Percentiles rank a stretch among this genome's conserved stretches.
phyloP scores from a whole-genome alignment of 176 grass and related monocot genomes.

The Eragrostis curvula region DNA sequence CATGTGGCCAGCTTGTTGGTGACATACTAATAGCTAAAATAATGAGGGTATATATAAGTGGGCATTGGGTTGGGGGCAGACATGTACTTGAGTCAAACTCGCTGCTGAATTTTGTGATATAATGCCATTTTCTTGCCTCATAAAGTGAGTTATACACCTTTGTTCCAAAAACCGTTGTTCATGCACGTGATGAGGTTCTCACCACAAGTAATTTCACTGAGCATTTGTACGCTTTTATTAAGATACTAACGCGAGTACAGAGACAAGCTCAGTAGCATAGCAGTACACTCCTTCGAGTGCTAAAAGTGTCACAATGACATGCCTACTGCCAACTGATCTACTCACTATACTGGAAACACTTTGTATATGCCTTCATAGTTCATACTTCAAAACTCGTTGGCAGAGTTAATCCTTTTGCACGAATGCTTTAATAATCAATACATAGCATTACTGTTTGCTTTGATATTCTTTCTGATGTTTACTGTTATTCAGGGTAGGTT shows the following conservation, averaged over 20 bases:
- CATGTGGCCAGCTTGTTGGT: neutral
- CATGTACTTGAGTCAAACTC: neutral
- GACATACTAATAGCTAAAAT: neutral
- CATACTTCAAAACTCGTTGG: neutral
- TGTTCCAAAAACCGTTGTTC: neutral
- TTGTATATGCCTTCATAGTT: neutral
- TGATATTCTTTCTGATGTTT: constrained; percentile 16
- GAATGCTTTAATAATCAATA: neutral
- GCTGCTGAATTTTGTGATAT: neutral
- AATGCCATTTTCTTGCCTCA: neutral
- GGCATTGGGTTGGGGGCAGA: neutral
- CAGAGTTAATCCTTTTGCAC: neutral
- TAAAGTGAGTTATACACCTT: neutral
- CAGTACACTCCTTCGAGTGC: neutral
- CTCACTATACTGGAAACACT: neutral
- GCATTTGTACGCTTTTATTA: constrained; percentile 2
- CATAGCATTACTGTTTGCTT: neutral
- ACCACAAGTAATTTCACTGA: neutral
- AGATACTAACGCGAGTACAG: neutral
- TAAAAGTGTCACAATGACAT: constrained; percentile 1
- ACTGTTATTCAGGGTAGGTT: constrained; percentile 78
- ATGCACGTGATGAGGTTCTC: neutral
- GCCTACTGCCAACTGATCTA: neutral
- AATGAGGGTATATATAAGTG: neutral
- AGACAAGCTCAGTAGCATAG: neutral